phyloP scores from a whole-genome alignment of 371 early-diverging fungal genomes.

The Saksenaea vasiformis region DNA sequence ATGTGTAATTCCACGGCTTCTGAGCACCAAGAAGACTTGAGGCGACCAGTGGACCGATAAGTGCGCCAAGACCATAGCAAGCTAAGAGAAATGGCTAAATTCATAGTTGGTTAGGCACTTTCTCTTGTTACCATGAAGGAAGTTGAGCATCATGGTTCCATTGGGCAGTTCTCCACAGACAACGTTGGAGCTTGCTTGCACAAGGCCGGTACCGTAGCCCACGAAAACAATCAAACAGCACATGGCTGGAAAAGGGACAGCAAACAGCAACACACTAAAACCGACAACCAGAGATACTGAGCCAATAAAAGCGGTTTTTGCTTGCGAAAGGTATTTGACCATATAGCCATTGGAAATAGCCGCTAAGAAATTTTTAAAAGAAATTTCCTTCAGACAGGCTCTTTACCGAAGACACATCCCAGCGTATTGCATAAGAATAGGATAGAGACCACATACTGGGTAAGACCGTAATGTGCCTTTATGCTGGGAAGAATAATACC shows the following conservation, averaged over 20 bases:
- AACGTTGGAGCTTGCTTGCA: constrained; percentile 24
- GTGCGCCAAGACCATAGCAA: constrained; percentile 25
- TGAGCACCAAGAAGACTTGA: constrained; percentile 13
- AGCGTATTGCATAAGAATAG: constrained; percentile 21
- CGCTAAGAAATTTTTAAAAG: constrained; percentile 8
- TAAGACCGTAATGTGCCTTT: constrained; percentile 24
- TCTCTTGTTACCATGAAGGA: constrained; percentile 27
- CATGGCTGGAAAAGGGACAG: constrained; percentile 24
- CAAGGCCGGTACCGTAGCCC: constrained; percentile 23
- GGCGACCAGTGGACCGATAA: constrained; percentile 26
- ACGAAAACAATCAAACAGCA: constrained; percentile 20
- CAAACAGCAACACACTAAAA: constrained; percentile 14
- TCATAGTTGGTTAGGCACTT: neutral
- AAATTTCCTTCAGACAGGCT: neutral
- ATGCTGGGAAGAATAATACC: constrained; percentile 34
- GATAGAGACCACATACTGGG: constrained; percentile 29
- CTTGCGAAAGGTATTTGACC: constrained; percentile 15
- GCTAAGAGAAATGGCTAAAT: constrained; percentile 10
- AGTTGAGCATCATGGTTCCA: constrained; percentile 20
- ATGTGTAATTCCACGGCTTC: constrained; percentile 25
- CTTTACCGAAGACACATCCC: constrained; percentile 23
- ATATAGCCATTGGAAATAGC: constrained; percentile 29
- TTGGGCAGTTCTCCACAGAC: constrained; percentile 23
- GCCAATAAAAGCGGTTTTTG: constrained; percentile 20
- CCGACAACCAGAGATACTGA: constrained; percentile 14